Percentiles rank a stretch among this genome's conserved stretches.
phyloP scores from a whole-genome alignment of 2,329 filamentous ascomycete genomes.

The Xenosphaeropsis pyriputrescens region DNA sequence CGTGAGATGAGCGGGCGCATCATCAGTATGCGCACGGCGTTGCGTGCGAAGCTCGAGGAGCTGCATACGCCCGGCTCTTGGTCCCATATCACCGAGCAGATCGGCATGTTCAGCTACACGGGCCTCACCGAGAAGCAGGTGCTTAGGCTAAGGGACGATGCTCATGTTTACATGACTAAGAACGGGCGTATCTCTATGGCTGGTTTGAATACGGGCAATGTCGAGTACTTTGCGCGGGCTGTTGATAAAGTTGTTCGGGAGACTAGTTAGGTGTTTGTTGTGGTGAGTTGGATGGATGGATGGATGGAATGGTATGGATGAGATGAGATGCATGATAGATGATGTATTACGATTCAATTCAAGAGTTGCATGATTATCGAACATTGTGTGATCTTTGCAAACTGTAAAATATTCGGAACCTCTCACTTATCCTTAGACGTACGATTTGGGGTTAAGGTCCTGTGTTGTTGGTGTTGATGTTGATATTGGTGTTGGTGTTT shows the following conservation, averaged over 20 bases:
- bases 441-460: no score
- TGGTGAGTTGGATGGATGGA: no score
- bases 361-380: no score
- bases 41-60: constrained; percentile 70
- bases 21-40: constrained; percentile 70
- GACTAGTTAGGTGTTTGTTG: constrained; percentile 1
- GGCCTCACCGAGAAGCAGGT: constrained; percentile 65
- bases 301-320: no score
- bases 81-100: constrained; percentile 97
- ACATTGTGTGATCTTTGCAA: no score
- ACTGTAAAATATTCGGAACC: no score
- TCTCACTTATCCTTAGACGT: no score
- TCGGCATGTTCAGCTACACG: constrained; percentile 98
- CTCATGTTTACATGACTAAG: constrained; percentile 87
- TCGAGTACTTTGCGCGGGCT: constrained; percentile 86
- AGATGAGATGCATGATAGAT: no score
- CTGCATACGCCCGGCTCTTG: constrained; percentile 78
- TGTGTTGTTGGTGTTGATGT: no score
- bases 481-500: no score
- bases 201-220: constrained; percentile 81
- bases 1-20: constrained; percentile 92
- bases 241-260: constrained; percentile 64
- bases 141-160: constrained; percentile 49
- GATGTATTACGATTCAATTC: no score
- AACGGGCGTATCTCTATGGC: constrained; percentile 98